These are phyloP conservation scores for Lolium rigidum DNA, from an alignment of 176 grass and related monocot species.

Conservation along the genomic window DNA sequence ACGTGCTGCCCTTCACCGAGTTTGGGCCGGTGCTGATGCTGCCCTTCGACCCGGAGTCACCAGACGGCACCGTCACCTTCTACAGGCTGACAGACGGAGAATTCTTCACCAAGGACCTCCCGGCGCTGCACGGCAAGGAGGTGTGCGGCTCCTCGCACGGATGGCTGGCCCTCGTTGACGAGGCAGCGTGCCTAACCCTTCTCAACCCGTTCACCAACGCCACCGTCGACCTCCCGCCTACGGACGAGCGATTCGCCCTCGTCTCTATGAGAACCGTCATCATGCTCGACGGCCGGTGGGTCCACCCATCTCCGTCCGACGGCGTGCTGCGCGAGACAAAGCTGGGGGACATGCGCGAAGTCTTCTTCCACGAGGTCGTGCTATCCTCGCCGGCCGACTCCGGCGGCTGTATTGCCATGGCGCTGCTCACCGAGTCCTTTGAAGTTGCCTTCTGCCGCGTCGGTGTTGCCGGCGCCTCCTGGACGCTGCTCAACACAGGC, in stretches of 20 bases:
- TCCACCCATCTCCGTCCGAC: not conserved
- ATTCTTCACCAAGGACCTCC: not conserved
- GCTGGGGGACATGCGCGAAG: not conserved
- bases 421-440: not conserved
- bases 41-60: not conserved
- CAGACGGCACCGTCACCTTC: not conserved
- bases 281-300: not conserved
- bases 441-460: conserved; percentile 34
- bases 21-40: conserved; percentile 16
- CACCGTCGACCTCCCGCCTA: conserved; percentile 22
- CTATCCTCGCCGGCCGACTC: conserved; percentile 13
- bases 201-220: conserved; percentile 36
- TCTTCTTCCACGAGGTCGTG: conserved; percentile 35
- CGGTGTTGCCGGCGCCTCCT: not conserved
- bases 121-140: not conserved
- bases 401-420: conserved; percentile 15
- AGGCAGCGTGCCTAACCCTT: conserved; percentile 25
- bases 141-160: conserved; percentile 17
- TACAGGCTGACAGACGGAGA: not conserved
- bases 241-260: not conserved
- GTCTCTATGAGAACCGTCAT: not conserved
- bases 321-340: not conserved
- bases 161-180: not conserved
- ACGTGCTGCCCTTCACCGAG: not conserved
- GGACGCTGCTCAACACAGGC: not conserved